Evolutionary conservation across 257 asterid species (phyloP).

Genomic region (Pogostemon cablin): DNA sequence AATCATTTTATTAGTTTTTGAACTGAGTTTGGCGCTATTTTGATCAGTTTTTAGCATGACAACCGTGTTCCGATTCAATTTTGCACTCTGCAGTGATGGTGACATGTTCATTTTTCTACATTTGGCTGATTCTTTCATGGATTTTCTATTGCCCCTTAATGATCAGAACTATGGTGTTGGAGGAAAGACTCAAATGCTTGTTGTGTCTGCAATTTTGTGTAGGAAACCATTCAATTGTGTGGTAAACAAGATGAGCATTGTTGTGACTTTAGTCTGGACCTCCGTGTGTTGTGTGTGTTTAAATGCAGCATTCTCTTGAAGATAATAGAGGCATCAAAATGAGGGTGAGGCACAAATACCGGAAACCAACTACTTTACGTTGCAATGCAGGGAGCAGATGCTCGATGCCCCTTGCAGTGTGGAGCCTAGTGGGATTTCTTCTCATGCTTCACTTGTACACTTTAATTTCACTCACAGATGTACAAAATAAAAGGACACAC

Average conservation of each 20-base stretch:
- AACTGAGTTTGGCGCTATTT: constrained; percentile 1
- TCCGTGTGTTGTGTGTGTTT: constrained; percentile 44
- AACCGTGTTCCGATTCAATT: background rate
- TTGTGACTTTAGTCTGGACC: constrained; percentile 49
- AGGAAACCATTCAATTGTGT: constrained; percentile 22
- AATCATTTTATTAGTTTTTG: background rate
- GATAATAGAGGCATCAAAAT: constrained; percentile 59
- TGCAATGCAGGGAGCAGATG: constrained; percentile 91
- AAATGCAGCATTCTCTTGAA: constrained; percentile 64
- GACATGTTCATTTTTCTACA: background rate
- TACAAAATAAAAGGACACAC: constrained; percentile 36
- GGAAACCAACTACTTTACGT: constrained; percentile 67
- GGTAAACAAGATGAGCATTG: constrained; percentile 32
- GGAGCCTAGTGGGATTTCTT: constrained; percentile 72
- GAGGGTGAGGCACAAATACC: constrained; percentile 74
- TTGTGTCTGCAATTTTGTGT: constrained; percentile 24
- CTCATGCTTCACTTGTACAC: constrained; percentile 65
- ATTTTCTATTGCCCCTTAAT: background rate
- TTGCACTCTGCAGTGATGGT: constrained; percentile 3
- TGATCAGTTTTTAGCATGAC: background rate
- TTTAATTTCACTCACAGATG: constrained; percentile 41
- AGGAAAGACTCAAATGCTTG: constrained; percentile 4
- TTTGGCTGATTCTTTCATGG: background rate
- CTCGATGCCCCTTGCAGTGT: constrained; percentile 47
- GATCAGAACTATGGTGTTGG: background rate